Evolutionary conservation across 2,329 filamentous ascomycete species (phyloP), one percentile per base, ranked within the genome.

Genomic region (Penicillium griseofulvum): DNA sequence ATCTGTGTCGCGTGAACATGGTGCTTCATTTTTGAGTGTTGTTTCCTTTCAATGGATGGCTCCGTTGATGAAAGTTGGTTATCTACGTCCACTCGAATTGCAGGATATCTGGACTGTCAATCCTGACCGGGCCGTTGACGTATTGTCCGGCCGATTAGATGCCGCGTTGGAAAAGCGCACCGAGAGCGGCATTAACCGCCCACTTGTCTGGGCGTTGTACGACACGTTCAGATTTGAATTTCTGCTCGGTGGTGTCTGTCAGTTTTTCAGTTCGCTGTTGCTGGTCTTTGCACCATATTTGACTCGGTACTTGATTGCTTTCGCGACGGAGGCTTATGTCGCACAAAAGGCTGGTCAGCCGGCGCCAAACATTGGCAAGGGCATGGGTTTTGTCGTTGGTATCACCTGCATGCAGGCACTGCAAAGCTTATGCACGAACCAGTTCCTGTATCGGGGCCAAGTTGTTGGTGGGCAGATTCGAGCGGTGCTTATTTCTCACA

Each of bases 371-470:
- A 86, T 97, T 47, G 87, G 87, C 3, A 79, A 81, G 43, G 94
- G 93, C 22, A 78, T 97, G 53, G 93, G 92, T 0, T 78, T 96
- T 31, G 91, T 91, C 1, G 72, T 97, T 53, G 93, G 90, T 9
- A 87, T 97, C 54, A 91, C 89, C 0, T 72, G 81, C 39, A 94
- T 97, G 90, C 92, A 97, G 71, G 80, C 92, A 19, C 68, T 87
- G 11, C 90, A 96, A 73, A 93, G 88, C 70, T 68, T 96, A 60
- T 85, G 85, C 26, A 90, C 87, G 2, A 95, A 92, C 67, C 93
- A 97, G 68, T 97, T 96, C 75, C 87, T 97, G 68, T 97, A 93
- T 68, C 85, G 87, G 22, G 91, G 93, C 22, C 95, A 96, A 88
- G 87, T 95, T 76, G 85, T 95, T 37, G 94, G 93, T 59, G 94